phyloP scores from a whole-genome alignment of 1,284 basidiomycete genomes.

The Papiliotrema nemorosa region DNA sequence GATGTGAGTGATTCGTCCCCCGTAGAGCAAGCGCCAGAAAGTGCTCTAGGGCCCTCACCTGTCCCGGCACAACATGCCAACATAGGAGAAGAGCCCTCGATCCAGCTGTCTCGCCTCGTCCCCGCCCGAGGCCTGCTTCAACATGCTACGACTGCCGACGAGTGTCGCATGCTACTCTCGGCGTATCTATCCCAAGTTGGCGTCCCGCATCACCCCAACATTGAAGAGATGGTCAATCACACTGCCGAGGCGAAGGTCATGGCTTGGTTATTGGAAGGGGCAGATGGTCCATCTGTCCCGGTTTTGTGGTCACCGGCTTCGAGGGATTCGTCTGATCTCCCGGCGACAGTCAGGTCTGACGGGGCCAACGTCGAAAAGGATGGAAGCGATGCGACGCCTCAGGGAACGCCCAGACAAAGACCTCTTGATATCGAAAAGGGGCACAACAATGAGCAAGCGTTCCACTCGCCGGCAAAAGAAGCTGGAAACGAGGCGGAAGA shows the following conservation, averaged over 20 bases:
- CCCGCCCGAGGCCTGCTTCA: constrained; percentile 68
- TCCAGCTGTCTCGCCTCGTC: constrained; percentile 39
- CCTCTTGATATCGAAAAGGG: neutral
- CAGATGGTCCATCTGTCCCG: neutral
- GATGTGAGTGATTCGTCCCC: too few relatives aligned
- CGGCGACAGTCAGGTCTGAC: too few relatives aligned
- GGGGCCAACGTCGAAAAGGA: neutral
- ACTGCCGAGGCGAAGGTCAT: neutral
- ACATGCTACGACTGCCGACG: constrained; percentile 68
- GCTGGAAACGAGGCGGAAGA: neutral
- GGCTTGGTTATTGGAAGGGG: neutral
- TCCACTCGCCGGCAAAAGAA: neutral
- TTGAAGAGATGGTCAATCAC: neutral
- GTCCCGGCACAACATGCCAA: too few relatives aligned
- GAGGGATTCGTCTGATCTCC: neutral
- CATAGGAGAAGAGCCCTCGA: too few relatives aligned
- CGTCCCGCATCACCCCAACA: constrained; percentile 22
- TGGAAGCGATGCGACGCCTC: neutral
- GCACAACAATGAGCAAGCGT: neutral
- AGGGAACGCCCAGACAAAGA: neutral
- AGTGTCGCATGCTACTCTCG: constrained; percentile 77
- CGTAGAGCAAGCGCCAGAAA: too few relatives aligned
- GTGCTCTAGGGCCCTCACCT: too few relatives aligned
- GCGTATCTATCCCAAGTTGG: constrained; percentile 71
- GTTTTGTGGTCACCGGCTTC: neutral